Percentiles rank a stretch among this genome's conserved stretches.
Evolutionary conservation across 768 basidiomycete genomes (phyloP).

Genomic region (Hemileccinum rubropunctum): DNA sequence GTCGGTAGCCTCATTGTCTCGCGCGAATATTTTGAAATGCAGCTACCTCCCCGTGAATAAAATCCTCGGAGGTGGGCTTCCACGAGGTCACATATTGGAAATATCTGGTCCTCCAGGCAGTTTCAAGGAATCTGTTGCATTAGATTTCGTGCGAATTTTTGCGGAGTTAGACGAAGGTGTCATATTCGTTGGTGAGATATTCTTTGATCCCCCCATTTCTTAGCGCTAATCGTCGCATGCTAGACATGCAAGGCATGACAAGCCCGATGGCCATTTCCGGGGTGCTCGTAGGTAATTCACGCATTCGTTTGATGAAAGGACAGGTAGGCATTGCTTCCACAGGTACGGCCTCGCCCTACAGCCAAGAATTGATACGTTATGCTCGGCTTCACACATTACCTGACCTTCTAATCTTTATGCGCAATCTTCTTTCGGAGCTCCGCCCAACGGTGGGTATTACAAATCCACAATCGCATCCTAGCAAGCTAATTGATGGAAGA

Average conservation of each 20-base stretch:
- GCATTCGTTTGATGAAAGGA: conserved; percentile 7
- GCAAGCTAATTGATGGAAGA: conserved; percentile 30
- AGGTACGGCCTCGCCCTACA: conserved; percentile 43
- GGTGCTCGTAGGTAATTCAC: conserved; percentile 24
- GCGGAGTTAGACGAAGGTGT: conserved; percentile 48
- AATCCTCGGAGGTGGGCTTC: conserved; percentile 62
- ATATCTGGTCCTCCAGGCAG: conserved; percentile 76
- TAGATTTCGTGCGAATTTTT: conserved; percentile 48
- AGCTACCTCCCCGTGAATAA: conserved; percentile 50
- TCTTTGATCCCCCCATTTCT: not conserved
- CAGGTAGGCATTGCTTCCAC: conserved; percentile 8
- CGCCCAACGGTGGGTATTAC: conserved; percentile 44
- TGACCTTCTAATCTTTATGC: conserved; percentile 57
- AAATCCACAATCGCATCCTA: conserved; percentile 8
- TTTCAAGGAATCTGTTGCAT: conserved; percentile 56
- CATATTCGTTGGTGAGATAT: conserved; percentile 58
- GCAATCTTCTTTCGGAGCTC: conserved; percentile 49
- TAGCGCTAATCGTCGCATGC: conserved; percentile 8
- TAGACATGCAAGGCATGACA: conserved; percentile 51
- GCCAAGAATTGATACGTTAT: conserved; percentile 24
- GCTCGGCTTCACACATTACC: conserved; percentile 42
- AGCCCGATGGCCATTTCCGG: conserved; percentile 36
- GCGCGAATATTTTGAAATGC: conserved; percentile 15
- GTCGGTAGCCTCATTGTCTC: conserved; percentile 48
- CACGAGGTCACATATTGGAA: conserved; percentile 62